These are phyloP conservation scores for Nicotiana attenuata DNA, from an alignment of 257 asterid species.

Conservation along the genomic window DNA sequence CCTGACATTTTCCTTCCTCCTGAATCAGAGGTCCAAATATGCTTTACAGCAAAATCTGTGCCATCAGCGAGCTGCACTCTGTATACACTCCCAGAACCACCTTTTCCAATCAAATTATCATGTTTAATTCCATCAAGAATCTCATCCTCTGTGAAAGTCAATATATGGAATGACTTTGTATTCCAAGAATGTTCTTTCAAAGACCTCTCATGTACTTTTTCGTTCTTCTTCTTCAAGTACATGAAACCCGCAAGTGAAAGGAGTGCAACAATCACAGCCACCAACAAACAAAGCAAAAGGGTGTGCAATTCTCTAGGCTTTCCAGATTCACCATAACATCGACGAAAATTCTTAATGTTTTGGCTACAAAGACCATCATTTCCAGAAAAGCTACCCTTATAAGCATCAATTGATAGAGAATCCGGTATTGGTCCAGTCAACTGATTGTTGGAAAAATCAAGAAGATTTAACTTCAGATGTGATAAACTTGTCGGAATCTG, in stretches of 20 bases:
- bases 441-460: conserved; percentile 63
- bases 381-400: conserved; percentile 66
- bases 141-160: conserved; percentile 66
- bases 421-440: conserved; percentile 61
- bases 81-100: conserved; percentile 84
- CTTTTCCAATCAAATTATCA: conserved; percentile 72
- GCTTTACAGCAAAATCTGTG: conserved; percentile 63
- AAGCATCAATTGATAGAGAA: conserved; percentile 50
- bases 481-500: conserved; percentile 64
- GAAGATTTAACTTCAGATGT: conserved; percentile 51
- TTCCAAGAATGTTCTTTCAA: conserved; percentile 67
- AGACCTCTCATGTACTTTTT: conserved; percentile 29
- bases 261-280: conserved; percentile 29
- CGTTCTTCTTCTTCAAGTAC: conserved; percentile 32
- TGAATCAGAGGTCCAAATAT: conserved; percentile 49
- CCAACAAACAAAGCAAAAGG: conserved; percentile 33
- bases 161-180: conserved; percentile 57
- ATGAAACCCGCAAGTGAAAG: conserved; percentile 29
- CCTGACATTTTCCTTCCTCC: conserved; percentile 14
- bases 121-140: conserved; percentile 63
- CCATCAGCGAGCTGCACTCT: conserved; percentile 37
- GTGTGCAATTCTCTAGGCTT: conserved; percentile 24
- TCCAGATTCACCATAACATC: conserved; percentile 34
- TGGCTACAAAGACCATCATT: conserved; percentile 66
- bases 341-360: conserved; percentile 32